phyloP scores from a whole-genome alignment of 164 flowering plant species.

The Dillenia suffruticosa region DNA sequence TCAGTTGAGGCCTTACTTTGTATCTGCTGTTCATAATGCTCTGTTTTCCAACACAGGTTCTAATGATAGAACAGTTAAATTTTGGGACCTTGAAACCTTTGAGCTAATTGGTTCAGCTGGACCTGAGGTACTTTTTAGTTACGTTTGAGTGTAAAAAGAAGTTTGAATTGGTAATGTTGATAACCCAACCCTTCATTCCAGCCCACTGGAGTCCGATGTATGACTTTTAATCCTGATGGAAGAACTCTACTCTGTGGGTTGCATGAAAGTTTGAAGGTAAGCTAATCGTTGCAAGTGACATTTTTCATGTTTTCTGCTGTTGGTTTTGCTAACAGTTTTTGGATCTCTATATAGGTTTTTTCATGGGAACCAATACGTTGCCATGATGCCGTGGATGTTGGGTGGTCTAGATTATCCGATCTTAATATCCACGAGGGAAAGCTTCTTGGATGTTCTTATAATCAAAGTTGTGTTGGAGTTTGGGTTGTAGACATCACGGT shows the following conservation, averaged over 20 bases:
- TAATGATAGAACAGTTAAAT: constrained; percentile 92
- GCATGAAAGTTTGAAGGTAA: constrained; percentile 90
- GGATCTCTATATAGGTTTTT: constrained; percentile 48
- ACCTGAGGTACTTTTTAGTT: constrained; percentile 62
- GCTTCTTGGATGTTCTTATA: constrained; percentile 97
- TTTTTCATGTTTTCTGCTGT: background rate
- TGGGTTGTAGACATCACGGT: constrained; percentile 99
- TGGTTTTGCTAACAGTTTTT: constrained; percentile 1
- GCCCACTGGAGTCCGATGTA: constrained; percentile 82
- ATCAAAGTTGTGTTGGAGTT: constrained; percentile 98
- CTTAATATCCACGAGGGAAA: constrained; percentile 94
- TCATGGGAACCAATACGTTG: constrained; percentile 96
- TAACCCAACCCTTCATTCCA: constrained; percentile 19
- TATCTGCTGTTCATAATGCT: too few species aligned
- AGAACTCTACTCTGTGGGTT: constrained; percentile 90
- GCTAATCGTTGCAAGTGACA: background rate
- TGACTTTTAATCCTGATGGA: constrained; percentile 96
- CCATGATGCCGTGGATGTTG: constrained; percentile 93
- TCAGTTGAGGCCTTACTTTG: constrained; percentile 1
- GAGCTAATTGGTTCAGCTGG: constrained; percentile 96
- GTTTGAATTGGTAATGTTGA: background rate
- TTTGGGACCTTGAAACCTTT: constrained; percentile 99
- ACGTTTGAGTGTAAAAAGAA: too few species aligned
- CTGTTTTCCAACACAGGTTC: constrained; percentile 52
- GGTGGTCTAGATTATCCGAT: constrained; percentile 97